Conservation (phyloP, 345 rosid species). For the Salix brachista region DNA sequence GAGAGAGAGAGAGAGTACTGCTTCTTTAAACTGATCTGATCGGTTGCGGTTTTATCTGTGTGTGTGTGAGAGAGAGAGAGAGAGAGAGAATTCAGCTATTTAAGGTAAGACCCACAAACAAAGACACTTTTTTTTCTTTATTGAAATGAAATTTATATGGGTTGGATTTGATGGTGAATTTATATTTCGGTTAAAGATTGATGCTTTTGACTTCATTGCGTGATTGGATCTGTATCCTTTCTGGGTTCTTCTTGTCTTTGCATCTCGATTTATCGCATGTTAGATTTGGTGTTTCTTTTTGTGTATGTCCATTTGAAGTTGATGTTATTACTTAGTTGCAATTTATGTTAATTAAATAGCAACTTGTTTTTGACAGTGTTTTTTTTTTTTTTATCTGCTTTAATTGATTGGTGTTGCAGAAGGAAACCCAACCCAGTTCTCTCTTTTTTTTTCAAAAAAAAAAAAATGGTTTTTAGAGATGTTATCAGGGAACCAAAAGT, state of each 20-base stretch:
- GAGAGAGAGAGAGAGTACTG: neutral
- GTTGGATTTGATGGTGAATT: neutral
- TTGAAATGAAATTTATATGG: neutral
- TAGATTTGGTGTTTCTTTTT: neutral
- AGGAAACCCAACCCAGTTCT: neutral
- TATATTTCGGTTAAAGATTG: neutral
- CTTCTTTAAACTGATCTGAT: neutral
- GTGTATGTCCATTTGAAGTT: neutral
- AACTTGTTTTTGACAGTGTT: neutral
- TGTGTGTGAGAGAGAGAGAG: neutral
- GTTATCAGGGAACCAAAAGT: slow-evolving; percentile 15
- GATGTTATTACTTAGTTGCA: neutral
- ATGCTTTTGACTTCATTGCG: neutral
- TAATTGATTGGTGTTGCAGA: neutral
- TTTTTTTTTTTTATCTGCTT: neutral
- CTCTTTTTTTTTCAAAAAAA: neutral
- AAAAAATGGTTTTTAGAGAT: slow-evolving; percentile 39
- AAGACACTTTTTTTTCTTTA: neutral
- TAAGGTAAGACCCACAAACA: neutral
- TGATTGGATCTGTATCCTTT: neutral
- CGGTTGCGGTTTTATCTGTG: neutral
- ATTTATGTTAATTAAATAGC: neutral
- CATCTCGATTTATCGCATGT: neutral
- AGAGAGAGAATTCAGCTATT: neutral
- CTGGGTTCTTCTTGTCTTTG: neutral